Evolutionary conservation across 768 basidiomycete species (phyloP), one percentile per base, ranked within the genome.

Genomic region (Podaxis sp.): DNA sequence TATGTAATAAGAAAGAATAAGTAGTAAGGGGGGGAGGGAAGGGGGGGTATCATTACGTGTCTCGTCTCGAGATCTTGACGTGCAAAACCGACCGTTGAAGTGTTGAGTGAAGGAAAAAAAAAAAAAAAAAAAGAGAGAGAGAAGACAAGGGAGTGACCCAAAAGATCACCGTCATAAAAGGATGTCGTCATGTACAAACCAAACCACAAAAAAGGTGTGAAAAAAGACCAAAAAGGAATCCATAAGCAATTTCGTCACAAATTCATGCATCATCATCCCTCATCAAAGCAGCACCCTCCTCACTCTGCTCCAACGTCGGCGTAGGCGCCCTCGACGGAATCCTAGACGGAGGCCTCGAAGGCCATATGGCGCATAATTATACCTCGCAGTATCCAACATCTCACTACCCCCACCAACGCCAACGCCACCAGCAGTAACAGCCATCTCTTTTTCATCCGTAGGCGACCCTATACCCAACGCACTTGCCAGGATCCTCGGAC

Each of bases 291-390:
- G 2, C 19, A 3, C 44, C 19, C 19, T 46, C 49, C 24, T 63
- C 61, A 51, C 54, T 28, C 17, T 49, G 46, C 8, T 56, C 55
- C 46, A 44, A 24, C 28, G 55, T 51, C 2, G 61, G 61, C 12
- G 61, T 76, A n/a, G 75, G 71, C 1, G 71, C 71, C 24, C 75
- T 67, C 44, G 75, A 74, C n/a, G 76, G 75, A 36, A 71, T 66
- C 53, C 76, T 69, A 26, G 78, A 76, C 7, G 77, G 74, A 13
- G 73, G 64, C 49, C 70, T 69, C 33, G 74, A 78, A 5, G 77
- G 67, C 63, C 78, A 66, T 78, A 80, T n/a, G 77, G 78, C 36
- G 76, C 76, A 51, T 73, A 74, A 33, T 76, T 73, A 64, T 77
- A 76, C 67, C 76, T 70, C 59, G 66, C 24, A 19, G 77, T 75